phyloP scores from a whole-genome alignment of 2,329 filamentous ascomycete genomes.

The Cordyceps javanica region DNA sequence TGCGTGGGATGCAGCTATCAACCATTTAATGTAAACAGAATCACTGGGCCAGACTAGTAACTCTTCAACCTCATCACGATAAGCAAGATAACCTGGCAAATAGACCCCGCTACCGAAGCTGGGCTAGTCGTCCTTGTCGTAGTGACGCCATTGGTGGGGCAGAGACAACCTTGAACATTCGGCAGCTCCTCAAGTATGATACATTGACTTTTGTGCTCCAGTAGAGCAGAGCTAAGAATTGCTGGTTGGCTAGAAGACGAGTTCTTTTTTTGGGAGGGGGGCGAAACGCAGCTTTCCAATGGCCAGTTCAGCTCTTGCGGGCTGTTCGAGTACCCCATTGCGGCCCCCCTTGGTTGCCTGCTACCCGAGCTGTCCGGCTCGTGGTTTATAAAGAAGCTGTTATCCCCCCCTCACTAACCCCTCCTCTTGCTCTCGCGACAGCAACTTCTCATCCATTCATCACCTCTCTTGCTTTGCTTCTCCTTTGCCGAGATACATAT shows the following conservation, averaged over 20 bases:
- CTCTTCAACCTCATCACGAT: neutral
- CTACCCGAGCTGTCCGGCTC: neutral
- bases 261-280: neutral
- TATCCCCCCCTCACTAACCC: neutral
- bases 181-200: slow-evolving; percentile 7
- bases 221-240: neutral
- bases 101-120: neutral
- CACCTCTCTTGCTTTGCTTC: neutral
- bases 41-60: neutral
- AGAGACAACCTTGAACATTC: slow-evolving; percentile 2
- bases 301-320: too few relatives aligned
- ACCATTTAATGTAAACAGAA: neutral
- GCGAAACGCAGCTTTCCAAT: neutral
- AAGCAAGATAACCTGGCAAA: too few relatives aligned
- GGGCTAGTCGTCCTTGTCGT: neutral
- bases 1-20: too few relatives aligned
- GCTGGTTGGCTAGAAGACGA: neutral
- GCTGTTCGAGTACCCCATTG: neutral
- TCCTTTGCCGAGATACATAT: neutral
- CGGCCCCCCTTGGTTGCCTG: neutral
- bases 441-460: neutral
- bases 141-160: slow-evolving; percentile 13
- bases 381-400: neutral
- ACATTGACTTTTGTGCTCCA: slow-evolving; percentile 4
- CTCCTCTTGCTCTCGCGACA: neutral